Percentiles rank a stretch among this genome's conserved stretches.
phyloP scores from a whole-genome alignment of 2,329 filamentous ascomycete species.

The Metarhizium guizhouense region DNA sequence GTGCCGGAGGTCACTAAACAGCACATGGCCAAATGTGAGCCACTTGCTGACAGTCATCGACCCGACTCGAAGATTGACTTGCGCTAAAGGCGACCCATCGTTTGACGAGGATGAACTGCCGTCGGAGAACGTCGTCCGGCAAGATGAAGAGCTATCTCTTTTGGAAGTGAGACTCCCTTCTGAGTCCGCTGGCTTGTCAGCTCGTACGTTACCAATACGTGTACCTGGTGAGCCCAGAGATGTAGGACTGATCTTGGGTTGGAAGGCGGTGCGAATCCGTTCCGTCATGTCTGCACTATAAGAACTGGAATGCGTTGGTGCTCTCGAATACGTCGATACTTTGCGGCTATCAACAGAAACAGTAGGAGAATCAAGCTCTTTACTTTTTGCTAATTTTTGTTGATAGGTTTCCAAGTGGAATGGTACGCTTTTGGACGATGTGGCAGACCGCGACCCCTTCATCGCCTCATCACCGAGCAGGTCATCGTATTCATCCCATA shows the following conservation, averaged over 20 bases:
- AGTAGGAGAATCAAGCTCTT: conserved; percentile 39
- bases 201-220: neutral
- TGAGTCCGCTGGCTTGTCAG: neutral
- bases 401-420: conserved; percentile 46
- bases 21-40: conserved; percentile 74
- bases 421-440: conserved; percentile 46
- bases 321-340: conserved; percentile 23
- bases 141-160: conserved; percentile 24
- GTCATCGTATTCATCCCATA: conserved; percentile 93
- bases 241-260: conserved; percentile 30
- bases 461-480: conserved; percentile 57
- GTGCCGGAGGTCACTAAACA: conserved; percentile 72
- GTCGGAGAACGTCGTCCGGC: conserved; percentile 30
- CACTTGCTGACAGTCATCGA: conserved; percentile 83
- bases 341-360: conserved; percentile 24
- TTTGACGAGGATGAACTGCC: conserved; percentile 39
- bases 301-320: conserved; percentile 37
- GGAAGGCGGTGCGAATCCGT: conserved; percentile 40
- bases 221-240: conserved; percentile 12
- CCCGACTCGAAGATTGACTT: conserved; percentile 69
- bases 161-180: conserved; percentile 7
- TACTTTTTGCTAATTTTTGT: conserved; percentile 24
- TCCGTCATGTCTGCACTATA: conserved; percentile 47
- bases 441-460: conserved; percentile 39
- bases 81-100: conserved; percentile 54